Base-by-base conservation (phyloP, 2,329 filamentous ascomycete species). In the Didymella segeticola region DNA sequence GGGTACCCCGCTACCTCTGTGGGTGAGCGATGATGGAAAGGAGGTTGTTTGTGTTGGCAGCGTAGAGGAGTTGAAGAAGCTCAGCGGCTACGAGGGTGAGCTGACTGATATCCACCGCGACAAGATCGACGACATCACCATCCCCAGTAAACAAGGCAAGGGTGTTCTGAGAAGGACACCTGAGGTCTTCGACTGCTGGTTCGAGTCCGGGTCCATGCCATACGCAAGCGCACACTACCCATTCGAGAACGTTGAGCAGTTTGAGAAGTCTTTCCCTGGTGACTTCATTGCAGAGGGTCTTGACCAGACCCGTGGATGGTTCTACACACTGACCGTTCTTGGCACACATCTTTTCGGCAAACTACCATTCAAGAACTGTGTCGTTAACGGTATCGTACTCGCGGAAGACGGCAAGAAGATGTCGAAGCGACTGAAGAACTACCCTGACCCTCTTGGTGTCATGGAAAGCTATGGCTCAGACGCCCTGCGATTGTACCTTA, bases 351-450 rank as follows among this genome's bases (percentile, higher is more conserved):
- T 97, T 4, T 96, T 95, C 66, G 89, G 89, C 36, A 84, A 86
- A 29, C 86, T 92, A 2, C 92, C 93, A 0, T 97, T 96, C 82
- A 88, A 95, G 78, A 97, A 96, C 73, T 96, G 91, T 67, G 90
- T 97, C n/a, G 92, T 96, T 58, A 97, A 96, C 70, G 93, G 93
- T 43, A 95, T 96, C 58, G 92, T 97, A 4, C 83, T 97, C 33
- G 93, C 93, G 1, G 92, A 96, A 72, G 91, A 96, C 69, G 93
- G 93, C 50, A 97, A 96, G 82, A 98, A 98, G 82, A 98, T 98
- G 93, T 96, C 92, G 6, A 98, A 98, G 78, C 86, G 93, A 47
- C 81, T 96, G 53, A 96, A 97, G 80, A 98, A 98, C 77, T 98
- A 96, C 75, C 93, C 93, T 0, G 92, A 96, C 68, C 93, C 93